Base-by-base conservation (phyloP, 2,329 filamentous ascomycete genomes). In the Furcasterigmium furcatum region DNA sequence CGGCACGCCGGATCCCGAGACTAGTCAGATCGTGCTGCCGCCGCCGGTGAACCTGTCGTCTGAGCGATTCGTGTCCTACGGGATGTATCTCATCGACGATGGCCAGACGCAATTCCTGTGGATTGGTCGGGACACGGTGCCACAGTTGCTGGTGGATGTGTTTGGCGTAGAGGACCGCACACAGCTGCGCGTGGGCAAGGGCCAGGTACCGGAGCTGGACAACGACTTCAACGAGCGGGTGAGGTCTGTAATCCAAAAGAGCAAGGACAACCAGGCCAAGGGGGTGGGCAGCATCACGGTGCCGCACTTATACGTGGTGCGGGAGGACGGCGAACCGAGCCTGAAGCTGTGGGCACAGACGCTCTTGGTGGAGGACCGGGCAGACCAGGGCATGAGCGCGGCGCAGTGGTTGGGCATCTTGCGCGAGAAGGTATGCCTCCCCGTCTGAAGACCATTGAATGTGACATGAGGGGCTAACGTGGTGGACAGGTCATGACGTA, bases 51-150 rank as follows among this genome's bases (percentile, higher is more conserved):
- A 96, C 65, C 77, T 97, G 47, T 91, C 90, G 4, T 96, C 91
- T 2, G 90, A 92, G 65, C 82, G 87, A 39, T 80, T 99, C 41
- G 88, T 90, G 4, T 81, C 91, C 1, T 96, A 95, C 61, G 94
- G 94, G 22, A 73, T 99, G 16, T 99, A 99, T 67, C 79, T 99
- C 47, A 94, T 99, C 57, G 94, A 99, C 58, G 94, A 99, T 60
- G 91, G 91, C 3, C 92, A 96, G 67, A 96, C 90, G 6, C 94
- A 99, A 64, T 99, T 99, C 77, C 71, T 99, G 40, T 99, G 94
- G 94, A 79, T 97, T 18, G 94, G 94, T 13, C 84, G 91, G 29
- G 92, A 99, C 55, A 87, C 92, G 2, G 90, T 99, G 22, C 90
- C 91, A 2, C 90, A 95, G 61, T 78, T 99, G 25, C 74, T 97